Conservation (phyloP, 129 eudicot genomes). For the Pseudognaphalium luteoalbum region DNA sequence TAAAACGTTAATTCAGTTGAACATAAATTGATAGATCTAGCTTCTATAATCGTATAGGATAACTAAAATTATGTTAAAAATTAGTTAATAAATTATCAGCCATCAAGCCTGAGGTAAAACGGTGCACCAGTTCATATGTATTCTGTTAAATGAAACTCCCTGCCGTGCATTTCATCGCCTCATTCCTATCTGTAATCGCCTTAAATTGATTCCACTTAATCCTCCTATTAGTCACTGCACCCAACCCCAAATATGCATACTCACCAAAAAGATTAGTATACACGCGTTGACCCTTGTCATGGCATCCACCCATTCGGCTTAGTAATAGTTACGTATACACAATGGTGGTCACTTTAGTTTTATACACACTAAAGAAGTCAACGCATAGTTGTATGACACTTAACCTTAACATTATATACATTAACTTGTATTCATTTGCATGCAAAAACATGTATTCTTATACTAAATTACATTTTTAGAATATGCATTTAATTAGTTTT, state of each 20-base stretch:
- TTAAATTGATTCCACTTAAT: conserved; percentile 8
- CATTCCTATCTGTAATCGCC: conserved; percentile 10
- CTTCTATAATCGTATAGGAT: too few species aligned
- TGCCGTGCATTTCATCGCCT: not conserved
- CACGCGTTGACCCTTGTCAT: not conserved
- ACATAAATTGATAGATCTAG: not conserved
- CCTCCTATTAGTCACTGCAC: not conserved
- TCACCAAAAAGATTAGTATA: conserved; percentile 1
- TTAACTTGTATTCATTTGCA: not conserved
- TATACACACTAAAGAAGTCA: too few species aligned
- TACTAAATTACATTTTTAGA: not conserved
- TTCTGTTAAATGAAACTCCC: not conserved
- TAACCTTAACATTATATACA: too few species aligned
- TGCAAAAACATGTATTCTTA: not conserved
- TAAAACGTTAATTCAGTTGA: not conserved
- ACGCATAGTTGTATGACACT: too few species aligned
- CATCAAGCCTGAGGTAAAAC: not conserved
- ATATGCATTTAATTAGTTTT: too few species aligned
- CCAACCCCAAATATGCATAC: conserved; percentile 13
- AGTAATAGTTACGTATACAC: too few species aligned
- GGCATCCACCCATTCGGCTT: conserved; percentile 9
- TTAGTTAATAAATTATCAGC: not conserved
- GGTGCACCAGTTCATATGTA: not conserved
- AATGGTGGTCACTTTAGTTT: too few species aligned
- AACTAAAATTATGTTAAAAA: too few species aligned